Conservation (phyloP, 805 yeast species). For the Ogataea angusta region DNA sequence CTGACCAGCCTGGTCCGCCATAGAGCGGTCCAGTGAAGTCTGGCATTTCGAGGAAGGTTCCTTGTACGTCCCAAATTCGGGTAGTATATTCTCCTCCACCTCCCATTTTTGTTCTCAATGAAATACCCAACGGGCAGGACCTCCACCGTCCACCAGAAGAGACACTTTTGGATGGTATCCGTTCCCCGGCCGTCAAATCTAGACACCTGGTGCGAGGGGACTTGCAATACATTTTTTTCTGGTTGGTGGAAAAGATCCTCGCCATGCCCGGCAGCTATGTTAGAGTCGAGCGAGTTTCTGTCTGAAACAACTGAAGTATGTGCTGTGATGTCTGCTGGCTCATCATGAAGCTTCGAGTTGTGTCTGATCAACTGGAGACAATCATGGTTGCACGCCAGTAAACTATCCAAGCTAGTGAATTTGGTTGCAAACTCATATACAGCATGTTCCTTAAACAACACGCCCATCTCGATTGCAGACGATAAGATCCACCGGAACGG, state of each 20-base stretch:
- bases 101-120: constrained; percentile 43
- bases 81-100: constrained; percentile 46
- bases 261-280: neutral
- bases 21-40: constrained; percentile 61
- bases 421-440: constrained; percentile 39
- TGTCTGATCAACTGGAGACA: constrained; percentile 32
- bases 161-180: constrained; percentile 22
- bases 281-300: too few relatives aligned
- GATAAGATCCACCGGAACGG: constrained; percentile 61
- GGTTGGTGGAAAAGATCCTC: constrained; percentile 17
- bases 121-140: constrained; percentile 55
- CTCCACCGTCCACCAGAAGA: constrained; percentile 64
- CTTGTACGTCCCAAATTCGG: constrained; percentile 60
- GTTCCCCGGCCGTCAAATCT: constrained; percentile 41
- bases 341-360: neutral
- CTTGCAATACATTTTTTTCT: constrained; percentile 5
- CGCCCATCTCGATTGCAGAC: constrained; percentile 51
- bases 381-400: constrained; percentile 53
- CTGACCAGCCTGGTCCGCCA: constrained; percentile 49
- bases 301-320: too few relatives aligned
- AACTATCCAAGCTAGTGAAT: constrained; percentile 39
- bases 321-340: too few relatives aligned
- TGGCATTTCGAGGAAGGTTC: constrained; percentile 41
- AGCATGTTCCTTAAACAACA: constrained; percentile 40
- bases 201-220: constrained; percentile 25